phyloP scores from a whole-genome alignment of 352 stramenopile genomes.

The Globisporangium sylvaticum region DNA sequence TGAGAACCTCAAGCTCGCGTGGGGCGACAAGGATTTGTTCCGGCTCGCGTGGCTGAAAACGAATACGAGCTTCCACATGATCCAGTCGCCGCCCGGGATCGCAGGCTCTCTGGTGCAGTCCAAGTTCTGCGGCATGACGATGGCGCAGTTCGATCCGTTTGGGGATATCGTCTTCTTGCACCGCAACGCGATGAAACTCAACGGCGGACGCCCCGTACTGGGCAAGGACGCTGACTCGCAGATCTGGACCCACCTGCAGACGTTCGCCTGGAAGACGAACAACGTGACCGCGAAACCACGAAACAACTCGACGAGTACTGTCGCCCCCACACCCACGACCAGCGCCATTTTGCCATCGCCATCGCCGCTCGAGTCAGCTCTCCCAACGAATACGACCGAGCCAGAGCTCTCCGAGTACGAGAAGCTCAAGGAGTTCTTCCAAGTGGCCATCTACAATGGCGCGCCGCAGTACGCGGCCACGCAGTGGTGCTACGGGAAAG shows the following conservation, averaged over 20 bases:
- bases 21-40: constrained; percentile 61
- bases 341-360: neutral
- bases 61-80: constrained; percentile 47
- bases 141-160: constrained; percentile 35
- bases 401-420: constrained; percentile 4
- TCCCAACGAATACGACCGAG: neutral
- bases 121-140: constrained; percentile 56
- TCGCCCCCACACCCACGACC: neutral
- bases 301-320: neutral
- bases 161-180: constrained; percentile 46
- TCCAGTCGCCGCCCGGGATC: constrained; percentile 31
- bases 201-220: constrained; percentile 5
- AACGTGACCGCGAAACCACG: constrained; percentile 5
- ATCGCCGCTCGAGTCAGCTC: neutral
- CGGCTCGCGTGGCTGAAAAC: constrained; percentile 54
- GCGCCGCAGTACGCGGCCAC: constrained; percentile 12
- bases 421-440: constrained; percentile 14
- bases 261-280: constrained; percentile 11
- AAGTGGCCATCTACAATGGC: constrained; percentile 19
- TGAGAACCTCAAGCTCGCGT: constrained; percentile 29
- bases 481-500: constrained; percentile 20
- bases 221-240: constrained; percentile 7
- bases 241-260: constrained; percentile 21
- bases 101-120: constrained; percentile 28
- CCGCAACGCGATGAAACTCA: constrained; percentile 45